A percentile compares a stretch with the other conserved stretches of the same genome.
phyloP scores from a whole-genome alignment of 2,329 filamentous ascomycete genomes.

The Aspergillus costaricaensis region DNA sequence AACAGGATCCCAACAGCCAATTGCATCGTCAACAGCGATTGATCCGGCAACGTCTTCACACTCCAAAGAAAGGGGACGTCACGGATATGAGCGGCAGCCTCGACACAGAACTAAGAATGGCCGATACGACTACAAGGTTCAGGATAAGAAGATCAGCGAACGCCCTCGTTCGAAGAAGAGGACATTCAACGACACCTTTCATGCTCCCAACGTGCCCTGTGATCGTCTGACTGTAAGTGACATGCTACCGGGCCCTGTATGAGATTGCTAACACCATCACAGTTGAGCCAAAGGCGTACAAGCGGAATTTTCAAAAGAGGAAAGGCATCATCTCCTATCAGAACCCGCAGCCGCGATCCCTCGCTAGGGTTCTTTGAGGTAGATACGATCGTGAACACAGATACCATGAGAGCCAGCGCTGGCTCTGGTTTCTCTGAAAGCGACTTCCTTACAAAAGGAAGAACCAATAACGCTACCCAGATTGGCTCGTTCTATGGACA shows the following conservation, averaged over 20 bases:
- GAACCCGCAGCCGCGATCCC: conserved; percentile 17
- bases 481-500: background rate
- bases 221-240: conserved; percentile 55
- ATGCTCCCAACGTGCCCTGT: conserved; percentile 55
- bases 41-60: background rate
- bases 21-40: too few species aligned
- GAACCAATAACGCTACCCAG: background rate
- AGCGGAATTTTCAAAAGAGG: conserved; percentile 41
- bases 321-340: conserved; percentile 35
- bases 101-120: conserved; percentile 60
- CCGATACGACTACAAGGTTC: conserved; percentile 53
- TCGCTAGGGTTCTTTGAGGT: background rate
- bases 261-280: background rate
- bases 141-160: background rate
- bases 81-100: conserved; percentile 52
- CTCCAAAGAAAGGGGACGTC: background rate
- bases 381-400: background rate
- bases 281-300: conserved; percentile 28
- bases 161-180: conserved; percentile 21
- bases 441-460: conserved; percentile 2
- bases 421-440: conserved; percentile 28
- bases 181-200: conserved; percentile 58
- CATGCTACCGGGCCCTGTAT: background rate
- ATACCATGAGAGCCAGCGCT: background rate
- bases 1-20: background rate